Base-by-base conservation (phyloP, 345 rosid genomes). In the Boechera retrofracta region DNA sequence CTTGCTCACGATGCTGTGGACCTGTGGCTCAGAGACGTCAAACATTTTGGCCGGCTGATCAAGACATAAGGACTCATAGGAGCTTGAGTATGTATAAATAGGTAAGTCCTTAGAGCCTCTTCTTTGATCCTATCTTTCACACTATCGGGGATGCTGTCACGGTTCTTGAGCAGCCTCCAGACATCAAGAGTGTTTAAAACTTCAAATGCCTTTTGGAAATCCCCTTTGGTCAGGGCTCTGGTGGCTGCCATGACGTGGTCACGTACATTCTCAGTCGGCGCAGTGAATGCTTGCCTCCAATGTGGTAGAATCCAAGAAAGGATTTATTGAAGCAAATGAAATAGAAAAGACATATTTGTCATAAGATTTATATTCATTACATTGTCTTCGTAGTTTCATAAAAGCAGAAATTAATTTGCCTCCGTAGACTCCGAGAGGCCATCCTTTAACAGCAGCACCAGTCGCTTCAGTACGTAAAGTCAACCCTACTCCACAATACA, bases 191-290 rank as follows among this genome's bases (percentile, higher is more conserved):
- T 89, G 55, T 82, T 79, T 47, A 90, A 83, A 36, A 87, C 86
- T 57, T 85, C 89, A 36, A 82, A 86, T 28, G 94, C 84, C 81
- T 83, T 87, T 47, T 84, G 86, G 77, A 82, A 90, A 75, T 90
- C 94, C 26, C 98, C 98, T 80, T 83, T 88, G 61, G 60, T 72
- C 45, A 91, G 91, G 71, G 91, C 94, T 79, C 94, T 81, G 41
- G 96, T 86, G 76, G 97, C 94, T 16, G 96, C 91, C 94, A 91
- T 86, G 52, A 89, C 93, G 67, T 94, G 98, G 74, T 94, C 98
- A 72, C 97, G 83, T 2, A 91, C 97, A 65, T 86, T 94, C 72
- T 91, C 97, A 5, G 94, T 91, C 2, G 96, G 98, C 0, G 90
- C 98, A 0, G 83, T 87, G 80, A 94, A 94, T 11, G 91, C 83